These are phyloP conservation scores for Dictyophora rubrovolvata DNA, from an alignment of 768 basidiomycete species.

Conservation along the genomic window DNA sequence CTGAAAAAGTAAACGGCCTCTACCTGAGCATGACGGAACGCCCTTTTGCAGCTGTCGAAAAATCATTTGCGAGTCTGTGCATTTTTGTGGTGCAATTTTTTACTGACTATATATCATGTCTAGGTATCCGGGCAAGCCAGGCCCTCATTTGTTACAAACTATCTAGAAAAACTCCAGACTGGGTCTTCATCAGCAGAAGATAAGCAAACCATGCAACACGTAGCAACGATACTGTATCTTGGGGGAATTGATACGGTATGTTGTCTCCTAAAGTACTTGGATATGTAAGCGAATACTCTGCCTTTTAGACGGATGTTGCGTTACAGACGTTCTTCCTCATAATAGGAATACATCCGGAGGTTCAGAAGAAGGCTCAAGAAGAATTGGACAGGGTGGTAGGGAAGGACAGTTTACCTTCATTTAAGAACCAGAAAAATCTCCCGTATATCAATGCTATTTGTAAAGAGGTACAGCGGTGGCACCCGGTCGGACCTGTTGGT, in stretches of 20 bases:
- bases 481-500: slow-evolving; percentile 2
- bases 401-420: slow-evolving; percentile 8
- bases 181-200: no score
- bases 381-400: slow-evolving; percentile 9
- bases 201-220: not conserved
- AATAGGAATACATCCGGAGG: slow-evolving; percentile 9
- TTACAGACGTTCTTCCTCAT: slow-evolving; percentile 5
- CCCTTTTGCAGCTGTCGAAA: not conserved
- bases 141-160: no score
- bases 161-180: no score
- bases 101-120: not conserved
- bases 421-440: not conserved
- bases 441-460: slow-evolving; percentile 7
- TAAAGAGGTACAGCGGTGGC: slow-evolving; percentile 2
- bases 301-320: not conserved
- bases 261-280: not conserved
- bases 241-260: slow-evolving; percentile 13
- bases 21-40: not conserved
- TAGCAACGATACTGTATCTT: not conserved
- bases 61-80: not conserved
- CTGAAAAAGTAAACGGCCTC: no score
- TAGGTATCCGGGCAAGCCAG: no score
- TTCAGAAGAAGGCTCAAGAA: slow-evolving; percentile 7
- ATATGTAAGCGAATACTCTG: not conserved
- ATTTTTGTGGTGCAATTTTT: slow-evolving; percentile 7